Evolutionary conservation across 352 stramenopile species (phyloP).

Genomic region (Phytophthora megakarya): DNA sequence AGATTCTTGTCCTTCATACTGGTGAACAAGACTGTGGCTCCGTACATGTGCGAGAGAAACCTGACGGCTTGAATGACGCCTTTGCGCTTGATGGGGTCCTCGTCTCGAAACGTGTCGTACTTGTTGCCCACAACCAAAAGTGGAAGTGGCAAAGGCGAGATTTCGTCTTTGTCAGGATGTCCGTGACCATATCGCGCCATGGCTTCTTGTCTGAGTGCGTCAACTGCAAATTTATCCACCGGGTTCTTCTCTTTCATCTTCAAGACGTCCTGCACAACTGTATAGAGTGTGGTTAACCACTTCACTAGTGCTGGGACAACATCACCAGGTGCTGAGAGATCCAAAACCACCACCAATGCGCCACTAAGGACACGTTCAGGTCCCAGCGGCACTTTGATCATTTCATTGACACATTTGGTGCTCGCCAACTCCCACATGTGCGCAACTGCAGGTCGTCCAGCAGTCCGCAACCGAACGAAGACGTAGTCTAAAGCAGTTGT

Average conservation of each 20-base stretch:
- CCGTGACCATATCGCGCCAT: constrained; percentile 54
- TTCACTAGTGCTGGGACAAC: constrained; percentile 79
- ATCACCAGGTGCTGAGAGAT: constrained; percentile 82
- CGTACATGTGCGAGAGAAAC: constrained; percentile 86
- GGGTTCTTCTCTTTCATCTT: constrained; percentile 72
- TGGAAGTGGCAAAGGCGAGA: constrained; percentile 74
- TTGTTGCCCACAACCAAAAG: constrained; percentile 91
- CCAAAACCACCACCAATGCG: constrained; percentile 81
- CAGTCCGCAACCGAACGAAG: constrained; percentile 82
- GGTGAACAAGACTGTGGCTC: constrained; percentile 86
- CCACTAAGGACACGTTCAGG: constrained; percentile 76
- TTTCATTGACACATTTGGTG: constrained; percentile 76
- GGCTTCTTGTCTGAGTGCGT: constrained; percentile 54
- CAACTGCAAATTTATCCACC: constrained; percentile 62
- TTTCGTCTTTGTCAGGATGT: constrained; percentile 78
- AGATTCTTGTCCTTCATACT: constrained; percentile 89
- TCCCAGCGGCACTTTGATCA: constrained; percentile 85
- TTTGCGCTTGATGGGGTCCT: constrained; percentile 88
- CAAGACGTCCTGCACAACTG: constrained; percentile 58
- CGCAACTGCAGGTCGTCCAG: constrained; percentile 54
- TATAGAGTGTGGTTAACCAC: constrained; percentile 72
- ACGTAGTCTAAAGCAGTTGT: constrained; percentile 92
- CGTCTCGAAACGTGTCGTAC: constrained; percentile 87
- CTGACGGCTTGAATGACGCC: constrained; percentile 82
- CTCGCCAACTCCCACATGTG: constrained; percentile 94